Evolutionary conservation across 2,329 filamentous ascomycete genomes (phyloP), one percentile per base, ranked within the genome.

Genomic region (Alternaria gansuensis): DNA sequence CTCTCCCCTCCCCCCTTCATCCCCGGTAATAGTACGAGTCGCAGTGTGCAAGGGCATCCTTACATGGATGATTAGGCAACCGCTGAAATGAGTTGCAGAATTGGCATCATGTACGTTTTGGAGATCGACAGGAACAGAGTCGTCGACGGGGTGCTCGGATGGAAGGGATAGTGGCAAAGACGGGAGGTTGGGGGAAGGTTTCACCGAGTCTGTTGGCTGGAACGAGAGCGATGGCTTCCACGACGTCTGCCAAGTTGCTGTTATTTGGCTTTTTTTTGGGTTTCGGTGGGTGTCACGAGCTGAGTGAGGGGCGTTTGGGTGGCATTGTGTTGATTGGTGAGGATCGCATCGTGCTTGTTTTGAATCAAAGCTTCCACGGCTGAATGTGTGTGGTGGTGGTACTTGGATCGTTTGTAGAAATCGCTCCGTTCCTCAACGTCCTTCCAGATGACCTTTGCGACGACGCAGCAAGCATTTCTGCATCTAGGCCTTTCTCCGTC

Each of bases 91-190:
- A 56, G 37, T 40, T 31, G 45, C 50, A 44, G 41, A 34, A 41
- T 44, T 60, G 46, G 55, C 33, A 62, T 49, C 52, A 61, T 50
- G 10, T 51, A 56, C 53, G 55, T 59, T 60, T 60, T 56, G 62
- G 51, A 49, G 60, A 63, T 63, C 60, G 60, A 52, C 62, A 66
- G 64, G 64, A 39, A 64, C 64, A 52, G 29, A 33, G 39, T 36
- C 28, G 50, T 41, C 29, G 28, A 26, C 28, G 23, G 39, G 50
- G 21, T 39, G 31, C 7, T 43, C 51, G 53, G 51, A 51, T 56
- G 40, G 33, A 46, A 57, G 39, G 41, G 31, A 50, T 52, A 54
- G 44, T 51, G 44, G 36, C 44, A 48, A 39, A 46, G 52, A 41
- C 37, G 21, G 34, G 49, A 51, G 46, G 44, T 29, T 37, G 48